phyloP scores from a whole-genome alignment of 371 early-diverging fungal genomes.

The Mucor velutinosus region DNA sequence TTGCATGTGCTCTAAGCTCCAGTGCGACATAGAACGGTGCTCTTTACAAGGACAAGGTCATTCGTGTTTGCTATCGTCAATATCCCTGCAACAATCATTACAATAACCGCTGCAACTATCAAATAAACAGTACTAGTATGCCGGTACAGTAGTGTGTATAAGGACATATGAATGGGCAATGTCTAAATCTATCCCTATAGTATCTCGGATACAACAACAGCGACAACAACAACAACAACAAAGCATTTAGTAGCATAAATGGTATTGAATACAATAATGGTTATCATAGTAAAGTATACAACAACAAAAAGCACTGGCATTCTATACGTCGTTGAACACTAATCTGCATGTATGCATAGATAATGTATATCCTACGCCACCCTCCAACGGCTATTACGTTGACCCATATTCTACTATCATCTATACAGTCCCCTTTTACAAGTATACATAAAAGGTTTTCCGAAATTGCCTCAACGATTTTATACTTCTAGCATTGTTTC shows the following conservation, averaged over 20 bases:
- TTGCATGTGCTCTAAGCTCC: too few species aligned
- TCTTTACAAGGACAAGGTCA: conserved; percentile 25
- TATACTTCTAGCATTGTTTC: too few species aligned
- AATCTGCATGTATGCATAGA: neutral
- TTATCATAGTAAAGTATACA: neutral
- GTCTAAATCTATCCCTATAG: neutral
- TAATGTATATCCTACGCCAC: neutral
- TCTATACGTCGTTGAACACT: neutral
- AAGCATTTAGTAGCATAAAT: neutral
- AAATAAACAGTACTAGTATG: too few species aligned
- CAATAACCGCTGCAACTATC: neutral
- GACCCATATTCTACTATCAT: conserved; percentile 3
- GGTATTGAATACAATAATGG: neutral
- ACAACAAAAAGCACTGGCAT: neutral
- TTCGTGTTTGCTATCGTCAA: conserved; percentile 39
- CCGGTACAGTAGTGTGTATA: neutral
- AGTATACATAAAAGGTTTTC: too few species aligned
- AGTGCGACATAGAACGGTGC: conserved; percentile 41
- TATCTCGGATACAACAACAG: neutral
- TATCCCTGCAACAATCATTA: neutral
- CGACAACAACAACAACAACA: neutral
- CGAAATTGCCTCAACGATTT: too few species aligned
- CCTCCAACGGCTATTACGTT: neutral
- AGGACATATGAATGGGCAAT: neutral
- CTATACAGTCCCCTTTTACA: too few species aligned